phyloP scores from a whole-genome alignment of 768 basidiomycete species.

The Tubosaeta sp. region DNA sequence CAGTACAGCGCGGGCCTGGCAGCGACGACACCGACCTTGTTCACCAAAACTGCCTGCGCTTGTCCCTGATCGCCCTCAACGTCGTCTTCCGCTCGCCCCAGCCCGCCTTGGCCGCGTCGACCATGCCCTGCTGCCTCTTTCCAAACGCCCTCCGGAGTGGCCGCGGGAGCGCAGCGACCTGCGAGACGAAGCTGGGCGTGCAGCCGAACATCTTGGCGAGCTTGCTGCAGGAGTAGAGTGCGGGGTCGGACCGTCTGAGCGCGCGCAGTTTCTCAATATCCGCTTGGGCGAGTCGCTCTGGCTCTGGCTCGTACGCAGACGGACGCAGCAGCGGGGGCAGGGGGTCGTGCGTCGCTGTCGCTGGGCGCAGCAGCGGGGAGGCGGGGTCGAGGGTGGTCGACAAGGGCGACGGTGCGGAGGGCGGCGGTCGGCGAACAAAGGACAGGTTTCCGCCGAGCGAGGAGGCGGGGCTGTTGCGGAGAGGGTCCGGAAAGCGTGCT shows the following conservation, averaged over 20 bases:
- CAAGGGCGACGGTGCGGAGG: conserved; percentile 66
- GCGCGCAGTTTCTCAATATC: conserved; percentile 52
- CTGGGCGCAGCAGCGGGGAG: conserved; percentile 62
- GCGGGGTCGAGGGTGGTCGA: conserved; percentile 67
- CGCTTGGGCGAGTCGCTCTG: conserved; percentile 46
- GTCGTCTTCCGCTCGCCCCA: conserved; percentile 73
- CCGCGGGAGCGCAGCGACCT: conserved; percentile 59
- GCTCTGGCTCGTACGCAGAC: conserved; percentile 29
- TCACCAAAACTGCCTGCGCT: conserved; percentile 71
- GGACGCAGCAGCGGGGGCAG: conserved; percentile 50
- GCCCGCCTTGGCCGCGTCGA: conserved; percentile 43
- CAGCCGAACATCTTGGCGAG: conserved; percentile 78
- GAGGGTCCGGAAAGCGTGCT: conserved; percentile 54
- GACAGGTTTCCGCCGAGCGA: conserved; percentile 54
- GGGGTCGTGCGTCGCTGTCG: conserved; percentile 25
- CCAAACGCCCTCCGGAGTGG: conserved; percentile 41
- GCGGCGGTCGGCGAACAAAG: conserved; percentile 84
- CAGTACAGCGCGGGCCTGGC: not conserved
- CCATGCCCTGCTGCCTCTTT: conserved; percentile 42
- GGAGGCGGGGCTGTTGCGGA: conserved; percentile 50
- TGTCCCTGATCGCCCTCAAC: conserved; percentile 58
- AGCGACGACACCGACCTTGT: conserved; percentile 7
- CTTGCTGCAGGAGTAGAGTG: conserved; percentile 53
- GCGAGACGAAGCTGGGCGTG: conserved; percentile 61
- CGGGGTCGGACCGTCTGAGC: conserved; percentile 56